Evolutionary conservation across 352 stramenopile genomes (phyloP), one percentile per base, ranked within the genome.

Genomic region (Pythium sukuiense): DNA sequence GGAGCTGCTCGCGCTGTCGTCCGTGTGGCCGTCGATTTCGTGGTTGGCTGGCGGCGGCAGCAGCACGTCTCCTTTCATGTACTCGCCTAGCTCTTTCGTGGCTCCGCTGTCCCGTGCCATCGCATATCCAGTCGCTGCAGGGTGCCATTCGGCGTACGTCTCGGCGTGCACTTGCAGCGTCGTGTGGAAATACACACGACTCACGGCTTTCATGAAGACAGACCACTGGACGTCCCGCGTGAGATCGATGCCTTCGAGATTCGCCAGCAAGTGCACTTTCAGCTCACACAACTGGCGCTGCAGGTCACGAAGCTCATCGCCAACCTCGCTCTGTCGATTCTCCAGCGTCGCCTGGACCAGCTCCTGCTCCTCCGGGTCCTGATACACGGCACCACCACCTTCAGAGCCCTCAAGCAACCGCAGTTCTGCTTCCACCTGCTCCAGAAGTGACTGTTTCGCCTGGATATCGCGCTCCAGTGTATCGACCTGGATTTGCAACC

Each of bases 11-110:
- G 82, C 84, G 45, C 84, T 91, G 50, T 94, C 82, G 43, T 94
- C 86, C 1, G 86, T 94, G 67, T 92, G 81, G 8, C 82, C 86
- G 57, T 93, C 83, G 35, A 90, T 86, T 61, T 90, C 84, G 54
- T 92, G 72, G 52, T 81, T 78, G 13, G 69, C 76, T 12, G 72
- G 72, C 32, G 82, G 79, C 3, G 79, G 77, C 9, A 90, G 52
- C 43, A 88, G 46, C 43, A 81, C 80, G 24, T 89, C 79, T 0
- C 79, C 77, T 32, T 84, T 75, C 18, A 64, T 74, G 54, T 74
- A 81, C 54, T 88, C 79, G 7, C 67, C 41, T 6, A 90, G 69
- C 3, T 67, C 55, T 0, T 43, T 41, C 9, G 63, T 64, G 0
- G 77, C 81, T 11, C 55, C 24, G 18, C 11, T 41, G n/a, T 83